Percentiles rank a stretch among this genome's conserved stretches.
These are phyloP conservation scores for Monosporascus sp. DNA, from an alignment of 2,329 filamentous ascomycete species.

Conservation along the genomic window DNA sequence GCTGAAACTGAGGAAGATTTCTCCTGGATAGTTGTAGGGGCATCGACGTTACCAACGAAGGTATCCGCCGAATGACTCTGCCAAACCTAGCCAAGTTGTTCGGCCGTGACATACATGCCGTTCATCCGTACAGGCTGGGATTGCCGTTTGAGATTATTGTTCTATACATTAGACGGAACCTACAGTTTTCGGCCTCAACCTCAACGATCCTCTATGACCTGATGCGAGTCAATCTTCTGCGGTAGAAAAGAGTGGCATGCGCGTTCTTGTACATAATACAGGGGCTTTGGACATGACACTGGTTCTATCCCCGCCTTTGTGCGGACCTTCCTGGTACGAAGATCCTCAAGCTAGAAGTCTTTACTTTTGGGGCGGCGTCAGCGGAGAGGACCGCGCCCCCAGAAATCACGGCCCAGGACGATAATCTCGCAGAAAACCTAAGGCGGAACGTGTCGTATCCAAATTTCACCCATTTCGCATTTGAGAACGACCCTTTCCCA, in stretches of 20 bases:
- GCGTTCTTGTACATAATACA: constrained; percentile 36
- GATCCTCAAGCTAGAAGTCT: constrained; percentile 33
- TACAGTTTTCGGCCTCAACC: constrained; percentile 23
- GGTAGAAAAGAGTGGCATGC: constrained; percentile 28
- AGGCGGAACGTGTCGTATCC: constrained; percentile 4
- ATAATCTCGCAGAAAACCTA: constrained; percentile 1
- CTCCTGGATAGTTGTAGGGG: constrained; percentile 14
- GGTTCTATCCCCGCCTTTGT: constrained; percentile 30
- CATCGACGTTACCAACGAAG: constrained; percentile 8
- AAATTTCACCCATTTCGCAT: constrained; percentile 16
- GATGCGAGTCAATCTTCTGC: constrained; percentile 31
- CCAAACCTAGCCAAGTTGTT: constrained; percentile 33
- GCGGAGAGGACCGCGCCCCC: constrained; percentile 33
- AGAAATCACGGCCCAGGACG: constrained; percentile 6
- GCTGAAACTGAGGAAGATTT: constrained; percentile 2
- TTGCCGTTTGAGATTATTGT: constrained; percentile 47
- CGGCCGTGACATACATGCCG: constrained; percentile 40
- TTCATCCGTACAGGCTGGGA: constrained; percentile 47
- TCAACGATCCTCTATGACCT: constrained; percentile 30
- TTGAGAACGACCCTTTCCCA: constrained; percentile 32
- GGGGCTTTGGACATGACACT: constrained; percentile 32
- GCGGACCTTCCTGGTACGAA: constrained; percentile 32
- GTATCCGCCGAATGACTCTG: constrained; percentile 25
- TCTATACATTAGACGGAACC: constrained; percentile 27
- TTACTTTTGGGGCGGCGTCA: constrained; percentile 38